Percentiles rank a stretch among this genome's conserved stretches.
Conservation (phyloP, 176 grass and related monocot genomes). For the Musa troglodytarum region DNA sequence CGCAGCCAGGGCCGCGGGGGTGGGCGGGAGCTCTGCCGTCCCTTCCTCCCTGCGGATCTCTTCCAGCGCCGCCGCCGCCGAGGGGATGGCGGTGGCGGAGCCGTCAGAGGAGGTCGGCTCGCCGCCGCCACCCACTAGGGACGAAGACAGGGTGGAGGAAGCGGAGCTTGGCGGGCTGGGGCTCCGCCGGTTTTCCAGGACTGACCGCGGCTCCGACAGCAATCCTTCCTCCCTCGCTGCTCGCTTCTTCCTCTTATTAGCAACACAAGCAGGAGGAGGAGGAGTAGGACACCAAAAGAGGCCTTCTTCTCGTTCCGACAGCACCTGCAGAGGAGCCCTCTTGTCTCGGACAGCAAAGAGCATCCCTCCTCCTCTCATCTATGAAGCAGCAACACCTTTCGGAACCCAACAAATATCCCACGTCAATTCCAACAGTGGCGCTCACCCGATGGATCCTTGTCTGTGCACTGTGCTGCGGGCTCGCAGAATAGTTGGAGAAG, state of each 20-base stretch:
- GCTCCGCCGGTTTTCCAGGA: constrained; percentile 2
- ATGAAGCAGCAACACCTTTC: background rate
- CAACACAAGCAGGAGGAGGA: background rate
- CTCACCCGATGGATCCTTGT: background rate
- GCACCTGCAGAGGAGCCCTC: background rate
- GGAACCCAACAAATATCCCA: background rate
- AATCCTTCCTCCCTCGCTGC: background rate
- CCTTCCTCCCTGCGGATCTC: background rate
- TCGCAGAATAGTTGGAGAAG: background rate
- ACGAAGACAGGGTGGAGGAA: background rate
- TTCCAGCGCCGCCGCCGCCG: background rate
- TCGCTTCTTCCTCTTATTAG: background rate
- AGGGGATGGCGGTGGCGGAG: background rate
- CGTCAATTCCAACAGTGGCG: background rate
- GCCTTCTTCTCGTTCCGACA: background rate
- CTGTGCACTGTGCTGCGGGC: background rate
- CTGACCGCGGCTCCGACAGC: background rate
- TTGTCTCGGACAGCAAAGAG: background rate
- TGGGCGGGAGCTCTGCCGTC: background rate
- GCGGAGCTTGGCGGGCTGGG: constrained; percentile 1
- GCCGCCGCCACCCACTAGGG: background rate
- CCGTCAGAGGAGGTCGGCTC: background rate
- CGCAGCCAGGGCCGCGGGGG: background rate
- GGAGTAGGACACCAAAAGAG: background rate
- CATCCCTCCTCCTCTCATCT: constrained; percentile 1